Percentiles rank a stretch among this genome's conserved stretches.
Evolutionary conservation across 768 basidiomycete genomes (phyloP).

Genomic region (Agaricus subrufescens): DNA sequence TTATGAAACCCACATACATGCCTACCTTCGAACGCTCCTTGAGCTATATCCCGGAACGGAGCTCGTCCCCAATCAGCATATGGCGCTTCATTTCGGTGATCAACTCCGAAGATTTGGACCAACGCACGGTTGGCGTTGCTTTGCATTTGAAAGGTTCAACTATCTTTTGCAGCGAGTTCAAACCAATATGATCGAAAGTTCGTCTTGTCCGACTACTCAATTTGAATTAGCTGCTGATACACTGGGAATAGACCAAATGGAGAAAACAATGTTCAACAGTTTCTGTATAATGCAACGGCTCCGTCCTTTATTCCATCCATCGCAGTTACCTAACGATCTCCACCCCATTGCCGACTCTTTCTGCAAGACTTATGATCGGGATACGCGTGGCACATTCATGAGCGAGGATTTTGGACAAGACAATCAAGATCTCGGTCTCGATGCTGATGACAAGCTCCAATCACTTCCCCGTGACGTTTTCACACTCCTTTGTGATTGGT

Average conservation of each 20-base stretch:
- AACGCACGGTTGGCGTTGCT: slow-evolving; percentile 30
- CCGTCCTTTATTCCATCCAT: slow-evolving; percentile 1
- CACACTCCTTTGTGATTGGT: no score
- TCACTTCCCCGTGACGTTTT: no score
- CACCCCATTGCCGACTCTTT: background rate
- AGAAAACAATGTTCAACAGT: slow-evolving; percentile 20
- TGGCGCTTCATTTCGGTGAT: slow-evolving; percentile 30
- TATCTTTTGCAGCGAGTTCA: no score
- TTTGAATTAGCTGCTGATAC: slow-evolving; percentile 12
- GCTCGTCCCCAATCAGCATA: slow-evolving; percentile 33
- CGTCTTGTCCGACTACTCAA: no score
- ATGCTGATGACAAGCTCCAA: no score
- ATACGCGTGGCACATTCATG: background rate
- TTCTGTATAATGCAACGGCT: slow-evolving; percentile 23
- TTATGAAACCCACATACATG: slow-evolving; percentile 23
- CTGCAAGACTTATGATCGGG: background rate
- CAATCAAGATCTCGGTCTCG: no score
- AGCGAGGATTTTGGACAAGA: background rate
- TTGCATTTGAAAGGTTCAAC: slow-evolving; percentile 16
- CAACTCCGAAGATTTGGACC: slow-evolving; percentile 29
- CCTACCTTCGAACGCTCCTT: slow-evolving; percentile 25
- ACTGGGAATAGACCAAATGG: slow-evolving; percentile 25
- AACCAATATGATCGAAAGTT: no score
- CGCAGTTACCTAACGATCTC: background rate
- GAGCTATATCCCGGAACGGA: slow-evolving; percentile 23